Conservation (phyloP, 495 filamentous ascomycete genomes). For the Penicillium flavigenum region DNA sequence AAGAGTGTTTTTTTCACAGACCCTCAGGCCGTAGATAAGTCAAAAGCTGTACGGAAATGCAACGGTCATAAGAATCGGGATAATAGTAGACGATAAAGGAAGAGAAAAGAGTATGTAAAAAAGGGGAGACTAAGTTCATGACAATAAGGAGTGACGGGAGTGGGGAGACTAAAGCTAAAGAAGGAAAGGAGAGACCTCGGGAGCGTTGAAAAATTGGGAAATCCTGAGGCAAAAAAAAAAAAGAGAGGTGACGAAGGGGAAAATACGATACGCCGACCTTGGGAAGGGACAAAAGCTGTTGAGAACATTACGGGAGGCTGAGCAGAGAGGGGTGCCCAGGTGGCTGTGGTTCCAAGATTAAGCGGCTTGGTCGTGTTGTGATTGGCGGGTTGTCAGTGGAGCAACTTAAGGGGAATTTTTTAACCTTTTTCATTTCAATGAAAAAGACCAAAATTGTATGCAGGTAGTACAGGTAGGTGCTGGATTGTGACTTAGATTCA, state of each 20-base stretch:
- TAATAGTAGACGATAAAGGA: constrained; percentile 1
- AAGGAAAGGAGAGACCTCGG: constrained; percentile 2
- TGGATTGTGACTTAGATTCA: no score
- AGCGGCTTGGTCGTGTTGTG: background rate
- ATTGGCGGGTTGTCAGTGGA: background rate
- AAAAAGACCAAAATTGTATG: background rate
- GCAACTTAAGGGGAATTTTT: constrained; percentile 6
- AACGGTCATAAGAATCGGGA: background rate
- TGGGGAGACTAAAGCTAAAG: constrained; percentile 16
- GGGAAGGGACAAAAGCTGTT: constrained; percentile 9
- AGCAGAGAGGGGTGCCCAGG: constrained; percentile 20
- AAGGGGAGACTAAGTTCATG: constrained; percentile 15
- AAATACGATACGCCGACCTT: background rate
- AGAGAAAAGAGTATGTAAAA: constrained; percentile 7
- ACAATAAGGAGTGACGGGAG: constrained; percentile 33
- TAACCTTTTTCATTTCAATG: background rate
- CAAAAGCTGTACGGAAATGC: constrained; percentile 1
- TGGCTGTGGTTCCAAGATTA: constrained; percentile 9
- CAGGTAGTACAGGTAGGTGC: no score
- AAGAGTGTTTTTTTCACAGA: background rate
- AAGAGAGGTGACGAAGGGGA: constrained; percentile 9
- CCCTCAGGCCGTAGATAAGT: constrained; percentile 2
- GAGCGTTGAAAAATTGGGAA: constrained; percentile 13
- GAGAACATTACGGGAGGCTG: constrained; percentile 30
- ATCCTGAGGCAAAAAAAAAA: constrained; percentile 19